Conservation (phyloP, 306 rosid species). For the Prunus mume region DNA sequence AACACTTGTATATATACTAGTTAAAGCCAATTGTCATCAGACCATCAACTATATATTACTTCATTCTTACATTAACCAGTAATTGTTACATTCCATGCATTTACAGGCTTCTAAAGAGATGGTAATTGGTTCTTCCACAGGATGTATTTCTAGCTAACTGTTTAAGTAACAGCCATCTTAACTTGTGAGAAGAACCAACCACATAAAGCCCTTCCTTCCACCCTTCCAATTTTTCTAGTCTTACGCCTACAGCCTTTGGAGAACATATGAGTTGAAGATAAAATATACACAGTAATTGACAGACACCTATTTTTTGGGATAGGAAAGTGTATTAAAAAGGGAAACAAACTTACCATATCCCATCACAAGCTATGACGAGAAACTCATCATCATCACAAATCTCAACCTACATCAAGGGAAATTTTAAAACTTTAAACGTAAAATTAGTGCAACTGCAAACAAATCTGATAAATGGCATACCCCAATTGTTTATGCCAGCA, state of each 20-base stretch:
- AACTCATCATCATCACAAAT: constrained; percentile 88
- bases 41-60: background rate
- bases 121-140: background rate
- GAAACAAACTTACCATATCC: constrained; percentile 66
- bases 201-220: background rate
- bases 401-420: constrained; percentile 53
- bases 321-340: background rate
- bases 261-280: too few species aligned
- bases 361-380: constrained; percentile 94
- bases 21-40: background rate
- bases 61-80: too few species aligned
- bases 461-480: background rate
- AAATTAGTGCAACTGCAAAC: background rate
- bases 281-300: background rate
- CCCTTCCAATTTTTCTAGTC: background rate
- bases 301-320: background rate
- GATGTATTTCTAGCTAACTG: background rate
- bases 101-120: too few species aligned
- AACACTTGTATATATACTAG: background rate
- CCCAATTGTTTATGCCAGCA: constrained; percentile 13
- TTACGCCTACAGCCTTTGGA: background rate
- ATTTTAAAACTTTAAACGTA: background rate
- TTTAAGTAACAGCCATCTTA: background rate
- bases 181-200: background rate
- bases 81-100: background rate